These are phyloP conservation scores for Diplodia scrobiculata DNA, from an alignment of 2,329 filamentous ascomycete species.

Conservation along the genomic window DNA sequence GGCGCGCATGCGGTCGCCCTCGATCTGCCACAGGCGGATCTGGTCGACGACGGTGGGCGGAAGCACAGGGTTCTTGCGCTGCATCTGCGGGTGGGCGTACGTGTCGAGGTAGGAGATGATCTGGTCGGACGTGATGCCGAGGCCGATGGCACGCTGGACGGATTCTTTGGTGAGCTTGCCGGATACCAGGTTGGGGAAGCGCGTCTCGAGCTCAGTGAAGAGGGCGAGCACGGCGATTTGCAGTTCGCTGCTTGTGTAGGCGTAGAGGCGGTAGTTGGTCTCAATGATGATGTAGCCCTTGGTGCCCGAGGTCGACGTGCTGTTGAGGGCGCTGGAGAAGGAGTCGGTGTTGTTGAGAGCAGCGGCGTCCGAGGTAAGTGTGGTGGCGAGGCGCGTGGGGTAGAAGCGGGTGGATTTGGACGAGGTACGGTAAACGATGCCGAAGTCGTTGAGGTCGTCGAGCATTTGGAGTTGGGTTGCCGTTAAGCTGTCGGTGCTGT, in stretches of 20 bases:
- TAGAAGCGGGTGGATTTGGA: constrained; percentile 63
- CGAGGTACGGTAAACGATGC: constrained; percentile 73
- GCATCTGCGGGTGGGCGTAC: constrained; percentile 94
- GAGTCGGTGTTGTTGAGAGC: constrained; percentile 70
- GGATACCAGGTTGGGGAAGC: constrained; percentile 91
- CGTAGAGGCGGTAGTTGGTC: constrained; percentile 97
- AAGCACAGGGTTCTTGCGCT: constrained; percentile 71
- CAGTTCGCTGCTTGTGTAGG: constrained; percentile 89
- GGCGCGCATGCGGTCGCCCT: constrained; percentile 89
- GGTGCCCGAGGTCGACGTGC: constrained; percentile 53
- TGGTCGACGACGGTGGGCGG: constrained; percentile 97
- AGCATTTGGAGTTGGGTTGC: constrained; percentile 83
- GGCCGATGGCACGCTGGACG: constrained; percentile 80
- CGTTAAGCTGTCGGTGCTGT: constrained; percentile 82
- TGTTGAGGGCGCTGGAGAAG: constrained; percentile 66
- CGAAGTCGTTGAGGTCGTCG: constrained; percentile 87
- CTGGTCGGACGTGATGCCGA: constrained; percentile 91
- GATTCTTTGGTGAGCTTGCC: constrained; percentile 88
- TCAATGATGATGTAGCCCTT: constrained; percentile 92
- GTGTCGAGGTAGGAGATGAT: constrained; percentile 90
- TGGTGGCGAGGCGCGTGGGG: constrained; percentile 90
- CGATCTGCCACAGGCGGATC: constrained; percentile 95
- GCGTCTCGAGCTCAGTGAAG: constrained; percentile 83
- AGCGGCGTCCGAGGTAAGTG: constrained; percentile 76
- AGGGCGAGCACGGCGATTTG: constrained; percentile 93